phyloP scores from a whole-genome alignment of 2,329 filamentous ascomycete species.

The Huntiella savannae region DNA sequence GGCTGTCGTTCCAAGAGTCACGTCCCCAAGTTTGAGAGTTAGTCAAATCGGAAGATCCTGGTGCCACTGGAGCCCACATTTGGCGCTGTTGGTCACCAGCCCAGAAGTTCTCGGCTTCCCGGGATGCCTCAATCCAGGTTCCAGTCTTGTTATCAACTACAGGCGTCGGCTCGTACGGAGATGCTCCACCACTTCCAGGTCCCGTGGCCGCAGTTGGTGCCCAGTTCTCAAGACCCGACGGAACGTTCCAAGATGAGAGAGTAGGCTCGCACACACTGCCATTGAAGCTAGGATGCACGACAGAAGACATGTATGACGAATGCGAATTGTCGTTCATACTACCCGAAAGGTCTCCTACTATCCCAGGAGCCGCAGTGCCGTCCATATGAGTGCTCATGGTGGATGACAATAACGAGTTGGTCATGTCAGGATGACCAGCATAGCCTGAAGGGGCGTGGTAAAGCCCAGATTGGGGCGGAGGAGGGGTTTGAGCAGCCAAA shows the following conservation, averaged over 20 bases:
- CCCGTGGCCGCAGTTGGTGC: not conserved
- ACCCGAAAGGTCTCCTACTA: not conserved
- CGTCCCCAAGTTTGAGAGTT: slow-evolving; percentile 1
- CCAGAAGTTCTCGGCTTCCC: slow-evolving; percentile 7
- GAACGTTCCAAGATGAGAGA: slow-evolving; percentile 5
- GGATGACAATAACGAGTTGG: slow-evolving; percentile 3
- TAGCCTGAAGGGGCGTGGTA: not conserved
- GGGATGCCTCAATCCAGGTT: slow-evolving; percentile 4
- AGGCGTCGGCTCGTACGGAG: slow-evolving; percentile 9
- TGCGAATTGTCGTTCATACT: not conserved
- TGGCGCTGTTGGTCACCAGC: not conserved
- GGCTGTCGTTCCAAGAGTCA: slow-evolving; percentile 7
- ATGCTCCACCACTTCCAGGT: slow-evolving; percentile 3
- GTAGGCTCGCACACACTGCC: slow-evolving; percentile 3
- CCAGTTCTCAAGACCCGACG: slow-evolving; percentile 4
- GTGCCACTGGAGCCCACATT: slow-evolving; percentile 4
- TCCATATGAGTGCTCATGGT: slow-evolving; percentile 3
- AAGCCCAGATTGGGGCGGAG: slow-evolving; percentile 2
- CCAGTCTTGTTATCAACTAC: slow-evolving; percentile 6
- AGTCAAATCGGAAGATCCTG: not conserved
- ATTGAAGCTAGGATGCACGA: slow-evolving; percentile 6
- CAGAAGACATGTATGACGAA: slow-evolving; percentile 1
- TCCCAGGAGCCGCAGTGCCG: not conserved
- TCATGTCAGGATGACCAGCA: not conserved
- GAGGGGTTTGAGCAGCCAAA: slow-evolving; percentile 4